Conservation (phyloP, 352 stramenopile genomes). For the Globisporangium uncinulatum region DNA sequence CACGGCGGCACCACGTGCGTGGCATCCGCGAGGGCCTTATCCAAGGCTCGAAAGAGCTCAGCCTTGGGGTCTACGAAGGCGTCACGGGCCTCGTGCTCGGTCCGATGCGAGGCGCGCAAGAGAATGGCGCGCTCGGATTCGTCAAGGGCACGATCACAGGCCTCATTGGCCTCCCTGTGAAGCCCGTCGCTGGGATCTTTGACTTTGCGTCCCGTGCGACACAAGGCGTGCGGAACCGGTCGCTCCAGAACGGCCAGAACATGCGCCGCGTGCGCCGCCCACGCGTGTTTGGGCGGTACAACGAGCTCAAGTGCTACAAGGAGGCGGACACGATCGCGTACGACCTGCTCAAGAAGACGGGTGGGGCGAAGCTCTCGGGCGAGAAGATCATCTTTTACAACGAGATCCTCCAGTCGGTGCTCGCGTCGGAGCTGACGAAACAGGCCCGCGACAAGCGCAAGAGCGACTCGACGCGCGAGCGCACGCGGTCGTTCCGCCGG, state of each 20-base stretch:
- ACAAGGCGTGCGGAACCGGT: slow-evolving; percentile 81
- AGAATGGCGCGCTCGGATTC: slow-evolving; percentile 77
- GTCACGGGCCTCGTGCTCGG: slow-evolving; percentile 76
- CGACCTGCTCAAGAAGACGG: slow-evolving; percentile 73
- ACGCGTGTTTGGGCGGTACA: slow-evolving; percentile 86
- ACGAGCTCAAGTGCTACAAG: slow-evolving; percentile 87
- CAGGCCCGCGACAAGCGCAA: slow-evolving; percentile 60
- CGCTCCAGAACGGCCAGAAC: slow-evolving; percentile 69
- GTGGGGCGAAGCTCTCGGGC: slow-evolving; percentile 50
- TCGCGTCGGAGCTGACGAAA: slow-evolving; percentile 65
- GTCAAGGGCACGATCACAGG: slow-evolving; percentile 83
- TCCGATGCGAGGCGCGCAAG: slow-evolving; percentile 76
- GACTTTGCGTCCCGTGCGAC: slow-evolving; percentile 87
- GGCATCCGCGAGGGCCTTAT: slow-evolving; percentile 75
- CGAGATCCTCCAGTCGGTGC: slow-evolving; percentile 75
- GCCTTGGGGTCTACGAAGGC: slow-evolving; percentile 79
- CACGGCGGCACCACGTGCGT: slow-evolving; percentile 69
- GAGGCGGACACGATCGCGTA: slow-evolving; percentile 85
- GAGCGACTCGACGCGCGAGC: slow-evolving; percentile 57
- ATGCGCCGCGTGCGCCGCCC: slow-evolving; percentile 74
- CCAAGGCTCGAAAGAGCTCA: slow-evolving; percentile 82
- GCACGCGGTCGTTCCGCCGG: slow-evolving; percentile 60
- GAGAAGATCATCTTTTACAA: slow-evolving; percentile 90
- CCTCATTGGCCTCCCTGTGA: slow-evolving; percentile 83
- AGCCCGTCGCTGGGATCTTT: slow-evolving; percentile 85